A percentile compares a stretch with the other conserved stretches of the same genome.
phyloP scores from a whole-genome alignment of 2,329 filamentous ascomycete species.

The Fusarium subglutinans region DNA sequence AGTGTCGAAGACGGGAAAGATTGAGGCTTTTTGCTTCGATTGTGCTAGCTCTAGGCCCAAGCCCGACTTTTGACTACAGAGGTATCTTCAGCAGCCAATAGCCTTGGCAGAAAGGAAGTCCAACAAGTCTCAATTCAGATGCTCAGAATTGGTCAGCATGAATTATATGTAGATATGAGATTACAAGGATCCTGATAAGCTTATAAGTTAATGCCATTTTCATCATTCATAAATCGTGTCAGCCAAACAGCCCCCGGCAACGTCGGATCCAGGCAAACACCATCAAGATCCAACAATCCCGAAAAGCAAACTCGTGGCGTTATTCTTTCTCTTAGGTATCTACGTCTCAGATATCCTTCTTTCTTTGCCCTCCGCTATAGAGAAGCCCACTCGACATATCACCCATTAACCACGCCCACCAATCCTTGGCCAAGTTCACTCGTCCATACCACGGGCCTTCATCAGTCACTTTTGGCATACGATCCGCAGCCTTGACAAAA shows the following conservation, averaged over 20 bases:
- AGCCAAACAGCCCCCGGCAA: background rate
- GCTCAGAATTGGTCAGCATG: background rate
- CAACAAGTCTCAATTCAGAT: background rate
- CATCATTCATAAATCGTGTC: background rate
- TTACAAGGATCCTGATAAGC: background rate
- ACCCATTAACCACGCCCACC: conserved; percentile 44
- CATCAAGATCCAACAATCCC: background rate
- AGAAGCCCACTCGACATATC: conserved; percentile 46
- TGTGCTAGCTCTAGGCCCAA: background rate
- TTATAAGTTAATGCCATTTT: background rate
- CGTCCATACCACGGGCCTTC: conserved; percentile 50
- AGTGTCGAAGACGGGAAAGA: background rate
- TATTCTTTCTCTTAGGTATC: background rate
- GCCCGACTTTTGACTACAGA: background rate
- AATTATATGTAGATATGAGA: background rate
- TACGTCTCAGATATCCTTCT: conserved; percentile 35
- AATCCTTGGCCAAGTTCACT: conserved; percentile 44
- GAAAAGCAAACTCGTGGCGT: background rate
- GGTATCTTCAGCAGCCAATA: background rate
- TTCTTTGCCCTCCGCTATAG: conserved; percentile 38
- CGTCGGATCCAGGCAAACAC: background rate
- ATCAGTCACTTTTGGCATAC: conserved; percentile 50
- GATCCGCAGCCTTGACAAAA: conserved; percentile 48
- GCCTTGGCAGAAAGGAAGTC: background rate
- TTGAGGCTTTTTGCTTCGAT: background rate